These are phyloP conservation scores for Colletotrichum salicis DNA, from an alignment of 2,329 filamentous ascomycete genomes.

Conservation along the genomic window DNA sequence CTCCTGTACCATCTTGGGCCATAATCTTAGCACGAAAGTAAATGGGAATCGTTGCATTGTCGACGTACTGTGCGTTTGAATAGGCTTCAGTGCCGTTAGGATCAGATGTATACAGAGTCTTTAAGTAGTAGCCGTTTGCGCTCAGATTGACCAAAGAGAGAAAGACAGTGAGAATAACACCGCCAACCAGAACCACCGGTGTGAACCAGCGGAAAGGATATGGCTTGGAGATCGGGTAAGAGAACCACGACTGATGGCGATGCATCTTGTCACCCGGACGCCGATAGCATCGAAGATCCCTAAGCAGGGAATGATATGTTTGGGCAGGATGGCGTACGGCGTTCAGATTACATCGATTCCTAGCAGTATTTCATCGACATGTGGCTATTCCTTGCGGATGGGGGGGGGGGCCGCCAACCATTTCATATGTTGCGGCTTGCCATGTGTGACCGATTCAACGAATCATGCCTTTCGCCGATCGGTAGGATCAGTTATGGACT, in stretches of 20 bases:
- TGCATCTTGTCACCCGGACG: neutral
- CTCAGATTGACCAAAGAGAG: neutral
- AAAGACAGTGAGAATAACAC: neutral
- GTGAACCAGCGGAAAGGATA: neutral
- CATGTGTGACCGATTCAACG: neutral
- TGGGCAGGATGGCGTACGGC: no score
- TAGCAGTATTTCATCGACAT: no score
- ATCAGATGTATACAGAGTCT: neutral
- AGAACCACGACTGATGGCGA: neutral
- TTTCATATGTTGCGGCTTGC: no score
- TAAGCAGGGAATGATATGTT: neutral
- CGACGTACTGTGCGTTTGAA: neutral
- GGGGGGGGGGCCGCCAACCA: no score
- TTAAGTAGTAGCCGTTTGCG: neutral
- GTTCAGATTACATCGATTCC: no score
- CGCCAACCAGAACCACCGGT: neutral
- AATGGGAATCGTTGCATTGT: fast-evolving
- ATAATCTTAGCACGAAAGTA: neutral
- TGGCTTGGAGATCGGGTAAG: neutral
- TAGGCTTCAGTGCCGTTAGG: neutral
- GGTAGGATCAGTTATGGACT: neutral
- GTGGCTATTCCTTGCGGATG: no score
- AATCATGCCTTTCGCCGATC: neutral
- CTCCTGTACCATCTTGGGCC: neutral
- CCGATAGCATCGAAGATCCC: no score